Evolutionary conservation across 2,329 filamentous ascomycete species (phyloP).

Genomic region (Magnaporthiopsis rhizophila): DNA sequence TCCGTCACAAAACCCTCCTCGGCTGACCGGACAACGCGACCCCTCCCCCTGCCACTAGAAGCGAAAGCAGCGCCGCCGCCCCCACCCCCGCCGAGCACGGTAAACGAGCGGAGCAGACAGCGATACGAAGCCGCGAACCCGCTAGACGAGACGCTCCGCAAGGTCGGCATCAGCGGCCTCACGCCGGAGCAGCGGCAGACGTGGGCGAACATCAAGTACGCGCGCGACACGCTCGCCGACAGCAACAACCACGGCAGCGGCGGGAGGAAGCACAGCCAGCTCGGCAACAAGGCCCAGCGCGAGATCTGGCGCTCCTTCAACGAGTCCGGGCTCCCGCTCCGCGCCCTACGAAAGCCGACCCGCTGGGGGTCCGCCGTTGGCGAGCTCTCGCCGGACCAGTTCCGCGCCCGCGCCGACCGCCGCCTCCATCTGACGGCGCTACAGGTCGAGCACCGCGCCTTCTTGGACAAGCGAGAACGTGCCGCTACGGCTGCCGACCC

Average conservation of each 20-base stretch:
- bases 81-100: constrained; percentile 31
- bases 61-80: constrained; percentile 18
- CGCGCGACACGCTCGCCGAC: constrained; percentile 29
- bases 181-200: constrained; percentile 39
- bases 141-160: constrained; percentile 34
- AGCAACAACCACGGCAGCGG: constrained; percentile 21
- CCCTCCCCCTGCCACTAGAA: constrained; percentile 2
- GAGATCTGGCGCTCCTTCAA: constrained; percentile 51
- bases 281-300: constrained; percentile 40
- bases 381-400: constrained; percentile 38
- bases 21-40: constrained; percentile 4
- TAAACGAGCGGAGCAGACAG: constrained; percentile 38
- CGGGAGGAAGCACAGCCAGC: constrained; percentile 9
- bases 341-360: constrained; percentile 26
- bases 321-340: constrained; percentile 43
- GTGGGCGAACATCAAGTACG: constrained; percentile 38
- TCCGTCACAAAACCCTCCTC: background rate
- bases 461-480: constrained; percentile 29
- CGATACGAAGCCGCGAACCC: constrained; percentile 44
- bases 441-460: constrained; percentile 35
- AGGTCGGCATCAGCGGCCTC: constrained; percentile 36
- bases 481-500: constrained; percentile 8
- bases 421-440: constrained; percentile 35
- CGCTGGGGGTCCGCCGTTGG: constrained; percentile 43
- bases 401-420: constrained; percentile 33